Base-by-base conservation (phyloP, 1,139 yeast genomes). In the Candida sojae region DNA sequence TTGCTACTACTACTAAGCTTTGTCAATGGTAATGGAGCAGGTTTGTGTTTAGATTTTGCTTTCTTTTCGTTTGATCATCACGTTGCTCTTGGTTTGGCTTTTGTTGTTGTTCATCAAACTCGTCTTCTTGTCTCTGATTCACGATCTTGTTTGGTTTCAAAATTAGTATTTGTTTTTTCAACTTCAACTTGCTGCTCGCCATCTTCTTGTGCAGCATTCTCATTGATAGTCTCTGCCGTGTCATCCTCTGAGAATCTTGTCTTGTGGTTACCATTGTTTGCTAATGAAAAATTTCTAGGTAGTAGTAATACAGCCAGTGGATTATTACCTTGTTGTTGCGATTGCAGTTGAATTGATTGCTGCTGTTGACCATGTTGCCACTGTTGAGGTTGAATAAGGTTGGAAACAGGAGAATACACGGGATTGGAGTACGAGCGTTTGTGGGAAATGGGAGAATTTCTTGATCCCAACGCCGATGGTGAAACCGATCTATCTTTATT, bases 271-370 rank as follows among this genome's bases (percentile, higher is more conserved):
- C 26, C 42, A 29, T 36, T 48, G 47, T 54, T 59, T 9, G 50
- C 48, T 13, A 72, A 58, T 3, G 79, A 69, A 51, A 75, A 76
- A 54, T 76, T 76, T 57, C 72, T 76, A 1, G 81, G 81, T 37
- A 76, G 60, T 35, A 76, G 62, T 44, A 76, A 63, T 7, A 76
- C 75, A 7, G 80, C 79, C 49, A 68, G 56, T 11, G 53, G 45
- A 43, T 48, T 48, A 31, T 42, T 41, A n/a, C 39, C 32, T 28
- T 29, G 47, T n/a, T 41, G 49, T 41, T 39, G 53, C n/a, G 45
- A 50, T 23, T 49, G 55, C 36, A 55, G 61, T 34, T 51, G 63
- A n/a, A n/a, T n/a, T 44, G 57, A 53, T 31, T 43, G 56, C n/a
- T 43, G 51, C 34, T 45, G 47, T 32, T 42, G 50, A 21, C 28